Percentiles rank a stretch among this genome's conserved stretches.
Conservation (phyloP, 164 flowering plant species). For the Vitis vinifera region DNA sequence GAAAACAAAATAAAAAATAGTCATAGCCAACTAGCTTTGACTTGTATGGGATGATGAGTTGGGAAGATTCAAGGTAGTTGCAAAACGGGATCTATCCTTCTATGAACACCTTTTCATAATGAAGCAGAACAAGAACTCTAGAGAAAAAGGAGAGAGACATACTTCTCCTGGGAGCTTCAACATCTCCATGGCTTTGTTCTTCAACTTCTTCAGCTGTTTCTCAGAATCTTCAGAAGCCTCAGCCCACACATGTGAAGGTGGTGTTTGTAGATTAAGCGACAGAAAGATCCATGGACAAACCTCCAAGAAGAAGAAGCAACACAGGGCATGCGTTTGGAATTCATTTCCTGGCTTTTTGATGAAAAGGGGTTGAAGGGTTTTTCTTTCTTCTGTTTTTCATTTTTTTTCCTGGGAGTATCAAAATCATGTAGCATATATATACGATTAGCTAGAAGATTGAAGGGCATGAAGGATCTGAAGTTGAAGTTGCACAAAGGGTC, state of each 20-base stretch:
- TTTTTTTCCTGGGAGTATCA: no score
- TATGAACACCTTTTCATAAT: no score
- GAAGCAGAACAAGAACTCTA: not conserved
- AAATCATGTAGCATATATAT: no score
- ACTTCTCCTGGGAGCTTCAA: not conserved
- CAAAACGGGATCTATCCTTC: no score
- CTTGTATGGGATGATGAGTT: no score
- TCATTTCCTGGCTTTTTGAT: not conserved
- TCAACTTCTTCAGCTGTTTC: conserved; percentile 21
- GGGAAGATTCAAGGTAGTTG: no score
- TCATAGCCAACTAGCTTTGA: no score
- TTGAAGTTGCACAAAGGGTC: no score
- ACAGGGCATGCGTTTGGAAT: not conserved
- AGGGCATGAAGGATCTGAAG: no score
- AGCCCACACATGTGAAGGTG: conserved; percentile 17
- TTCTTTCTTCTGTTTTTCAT: no score
- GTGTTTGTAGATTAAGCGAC: conserved; percentile 19
- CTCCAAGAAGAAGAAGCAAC: conserved; percentile 3
- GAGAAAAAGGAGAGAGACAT: not conserved
- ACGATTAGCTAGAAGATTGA: no score
- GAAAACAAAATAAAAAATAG: no score
- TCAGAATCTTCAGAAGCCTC: conserved; percentile 1
- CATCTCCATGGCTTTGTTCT: conserved; percentile 10
- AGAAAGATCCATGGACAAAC: not conserved
- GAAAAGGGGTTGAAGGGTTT: not conserved